These are phyloP conservation scores for Dichomitus squalens DNA, from an alignment of 1,284 basidiomycete genomes.

Conservation along the genomic window DNA sequence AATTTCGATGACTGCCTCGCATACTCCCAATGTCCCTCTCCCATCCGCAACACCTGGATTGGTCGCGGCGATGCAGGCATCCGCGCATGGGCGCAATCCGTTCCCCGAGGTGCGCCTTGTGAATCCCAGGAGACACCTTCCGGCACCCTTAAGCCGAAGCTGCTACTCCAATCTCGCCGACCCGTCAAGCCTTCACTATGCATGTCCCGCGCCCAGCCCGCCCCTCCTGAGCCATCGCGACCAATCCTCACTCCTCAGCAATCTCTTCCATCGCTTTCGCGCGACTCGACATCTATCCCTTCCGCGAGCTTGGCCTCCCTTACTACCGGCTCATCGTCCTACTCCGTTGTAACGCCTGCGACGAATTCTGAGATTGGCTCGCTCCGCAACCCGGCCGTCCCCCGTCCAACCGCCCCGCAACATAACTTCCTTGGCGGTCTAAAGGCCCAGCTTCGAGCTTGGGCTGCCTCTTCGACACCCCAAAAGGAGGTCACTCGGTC, in stretches of 20 bases:
- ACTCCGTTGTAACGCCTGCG: conserved; percentile 34
- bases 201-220: conserved; percentile 39
- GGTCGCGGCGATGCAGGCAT: conserved; percentile 38
- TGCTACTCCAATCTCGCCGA: conserved; percentile 40
- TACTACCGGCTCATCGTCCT: conserved; percentile 32
- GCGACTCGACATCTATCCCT: conserved; percentile 28
- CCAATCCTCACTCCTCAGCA: conserved; percentile 36
- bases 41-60: conserved; percentile 27
- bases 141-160: conserved; percentile 39
- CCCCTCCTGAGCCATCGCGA: conserved; percentile 33
- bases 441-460: conserved; percentile 28
- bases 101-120: conserved; percentile 34
- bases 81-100: conserved; percentile 36
- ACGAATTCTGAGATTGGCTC: conserved; percentile 20
- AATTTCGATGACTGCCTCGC: conserved; percentile 5
- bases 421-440: conserved; percentile 24
- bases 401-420: conserved; percentile 17
- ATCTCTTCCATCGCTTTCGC: conserved; percentile 29
- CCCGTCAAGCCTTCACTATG: conserved; percentile 49
- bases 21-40: background rate
- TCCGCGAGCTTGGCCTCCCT: conserved; percentile 31
- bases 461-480: conserved; percentile 18
- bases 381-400: conserved; percentile 12
- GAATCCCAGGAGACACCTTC: conserved; percentile 27
- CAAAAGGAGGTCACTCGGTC: conserved; percentile 22